Base-by-base conservation (phyloP, 139 green algal species). In the Auxenochlorella protothecoides region DNA sequence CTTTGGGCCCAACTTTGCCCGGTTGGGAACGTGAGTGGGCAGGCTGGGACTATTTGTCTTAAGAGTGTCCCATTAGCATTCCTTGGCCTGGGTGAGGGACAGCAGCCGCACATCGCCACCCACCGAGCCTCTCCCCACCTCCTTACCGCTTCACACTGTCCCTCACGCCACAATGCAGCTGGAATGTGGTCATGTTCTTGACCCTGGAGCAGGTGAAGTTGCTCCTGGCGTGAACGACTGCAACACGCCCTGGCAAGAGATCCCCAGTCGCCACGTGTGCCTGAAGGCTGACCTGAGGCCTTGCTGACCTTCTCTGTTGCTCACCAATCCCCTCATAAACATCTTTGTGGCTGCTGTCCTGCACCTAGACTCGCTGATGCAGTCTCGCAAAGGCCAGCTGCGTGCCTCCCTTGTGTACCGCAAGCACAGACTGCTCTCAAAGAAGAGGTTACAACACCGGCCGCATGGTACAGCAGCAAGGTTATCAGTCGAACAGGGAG, bases 171-270 rank as follows among this genome's bases (percentile, higher is more conserved):
- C 27, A 1, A 44, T 44, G 27, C 59, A 55, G 52, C 62, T 52
- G 61, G 54, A 65, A 56, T 13, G 64, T 59, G 53, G 63, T 85
- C 68, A 98, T 99, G 93, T 99, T 99, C 82, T 74, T 98, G n/a
- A 93, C 89, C 15, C 85, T 98, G 12, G 94, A 99, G 80, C 90
- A 96, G 80, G 85, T 89, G 70, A 76, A 81, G 68, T 14, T 52
- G 6, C 55, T 56, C 2, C 9, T 82, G 57, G 57, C 57, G 9
- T 62, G 57, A 62, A 2, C 27, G 57, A 9, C 57, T 11, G 57
- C 57, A 11, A 62, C 9, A 9, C 57, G 9, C 11, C 57, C 9
- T 62, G 57, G 57, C 57, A 9, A 15, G 57, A 62, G 57, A 11
- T 11, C 57, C 9, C 9, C 57, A 62, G 57, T 62, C 9, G 9